Base-by-base conservation (phyloP, 495 filamentous ascomycete species). In the Tetracladium marchalianum region DNA sequence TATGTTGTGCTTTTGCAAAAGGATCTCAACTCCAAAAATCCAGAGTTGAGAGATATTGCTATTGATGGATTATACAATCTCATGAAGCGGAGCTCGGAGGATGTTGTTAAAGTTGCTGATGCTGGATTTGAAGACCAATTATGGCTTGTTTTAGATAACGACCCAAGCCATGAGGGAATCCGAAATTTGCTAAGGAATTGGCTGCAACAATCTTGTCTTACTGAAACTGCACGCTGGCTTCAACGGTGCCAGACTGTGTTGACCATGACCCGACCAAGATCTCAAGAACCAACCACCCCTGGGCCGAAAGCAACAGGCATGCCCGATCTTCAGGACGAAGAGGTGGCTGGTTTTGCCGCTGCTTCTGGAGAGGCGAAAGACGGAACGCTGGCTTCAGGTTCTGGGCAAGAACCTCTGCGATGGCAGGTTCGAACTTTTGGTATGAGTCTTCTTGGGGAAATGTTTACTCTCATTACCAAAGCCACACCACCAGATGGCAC, bases 351-450 rank as follows among this genome's bases (percentile, higher is more conserved):
- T 0, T 97, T 98, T 60, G 88, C 89, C 35, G 77, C 77, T 19
- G 78, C 82, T 13, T 72, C 75, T 33, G 80, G 80, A 12, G 73
- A 63, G 5, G 67, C 77, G 18, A 80, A 80, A 10, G 84, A 88
- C 10, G 66, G 77, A 35, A 66, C 74, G 10, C 62, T 68, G 17
- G 69, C 74, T n/a, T 63, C 77, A 36, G 72, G 73, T 24, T 71
- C 78, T 1, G 82, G 85, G 19, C 89, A 92, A 61, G 92, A 99
- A 61, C 74, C 92, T 1, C 63, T 99, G 53, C 78, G 88, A 55
- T 97, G 93, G 92, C 92, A 97, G 58, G 90, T 94, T 22, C 85
- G 89, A 17, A 88, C 87, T 22, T 97, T 97, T 59, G 89, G 86
- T 18, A 87, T 99, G 80, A 79, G 80, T 53, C 90, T 86, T 60